phyloP scores from a whole-genome alignment of 768 basidiomycete species.

The Russula vinacea region DNA sequence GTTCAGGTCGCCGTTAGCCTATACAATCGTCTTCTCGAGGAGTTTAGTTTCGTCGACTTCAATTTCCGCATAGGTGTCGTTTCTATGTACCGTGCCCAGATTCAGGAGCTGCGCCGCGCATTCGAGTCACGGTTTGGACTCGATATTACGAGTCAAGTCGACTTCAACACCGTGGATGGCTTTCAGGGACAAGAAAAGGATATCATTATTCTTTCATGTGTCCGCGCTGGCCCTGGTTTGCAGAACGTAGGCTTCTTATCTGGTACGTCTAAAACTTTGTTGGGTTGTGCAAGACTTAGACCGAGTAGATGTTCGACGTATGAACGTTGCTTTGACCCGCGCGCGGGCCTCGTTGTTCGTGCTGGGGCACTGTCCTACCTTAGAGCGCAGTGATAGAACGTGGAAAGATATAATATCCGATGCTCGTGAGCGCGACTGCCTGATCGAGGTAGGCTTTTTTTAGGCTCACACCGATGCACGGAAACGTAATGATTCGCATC shows the following conservation, averaged over 20 bases:
- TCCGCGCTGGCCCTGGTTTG: conserved; percentile 85
- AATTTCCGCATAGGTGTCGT: conserved; percentile 67
- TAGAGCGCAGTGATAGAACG: conserved; percentile 76
- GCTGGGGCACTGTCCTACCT: conserved; percentile 83
- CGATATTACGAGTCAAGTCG: conserved; percentile 65
- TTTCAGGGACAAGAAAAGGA: conserved; percentile 99
- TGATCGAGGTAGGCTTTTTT: conserved; percentile 57
- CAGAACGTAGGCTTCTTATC: conserved; percentile 84
- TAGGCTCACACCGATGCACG: conserved; percentile 8
- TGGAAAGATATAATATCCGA: conserved; percentile 80
- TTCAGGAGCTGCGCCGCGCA: conserved; percentile 62
- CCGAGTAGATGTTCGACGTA: conserved; percentile 67
- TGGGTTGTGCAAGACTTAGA: conserved; percentile 5
- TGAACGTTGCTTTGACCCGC: conserved; percentile 99
- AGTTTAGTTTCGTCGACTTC: conserved; percentile 55
- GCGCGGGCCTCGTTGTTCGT: conserved; percentile 93
- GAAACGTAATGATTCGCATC: conserved; percentile 11
- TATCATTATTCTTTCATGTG: conserved; percentile 95
- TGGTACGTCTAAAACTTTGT: conserved; percentile 43
- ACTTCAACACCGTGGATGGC: conserved; percentile 98
- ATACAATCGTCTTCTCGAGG: conserved; percentile 64
- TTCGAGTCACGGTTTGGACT: conserved; percentile 73
- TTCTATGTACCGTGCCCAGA: conserved; percentile 93
- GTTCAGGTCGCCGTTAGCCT: conserved; percentile 71
- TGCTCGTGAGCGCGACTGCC: conserved; percentile 59